phyloP scores from a whole-genome alignment of 768 basidiomycete species.

The Coprinopsis cinerea region DNA sequence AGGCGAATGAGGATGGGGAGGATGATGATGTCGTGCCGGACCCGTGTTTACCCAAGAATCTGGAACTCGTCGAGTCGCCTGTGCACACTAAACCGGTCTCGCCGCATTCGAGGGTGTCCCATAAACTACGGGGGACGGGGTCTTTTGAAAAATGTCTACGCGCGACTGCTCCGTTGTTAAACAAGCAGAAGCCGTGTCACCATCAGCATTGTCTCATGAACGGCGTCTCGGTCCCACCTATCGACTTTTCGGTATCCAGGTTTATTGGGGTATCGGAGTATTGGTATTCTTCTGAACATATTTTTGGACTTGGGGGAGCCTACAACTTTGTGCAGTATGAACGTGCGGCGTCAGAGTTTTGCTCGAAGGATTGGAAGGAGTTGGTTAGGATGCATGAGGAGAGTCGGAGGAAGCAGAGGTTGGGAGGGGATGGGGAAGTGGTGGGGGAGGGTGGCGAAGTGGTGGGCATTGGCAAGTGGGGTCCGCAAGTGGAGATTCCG shows the following conservation, averaged over 20 bases:
- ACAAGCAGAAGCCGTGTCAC: slow-evolving; percentile 78
- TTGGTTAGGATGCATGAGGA: slow-evolving; percentile 67
- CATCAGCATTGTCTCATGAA: slow-evolving; percentile 89
- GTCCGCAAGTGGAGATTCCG: slow-evolving; percentile 68
- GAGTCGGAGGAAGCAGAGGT: slow-evolving; percentile 36
- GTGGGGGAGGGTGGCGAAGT: slow-evolving; percentile 50
- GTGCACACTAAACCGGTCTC: slow-evolving; percentile 35
- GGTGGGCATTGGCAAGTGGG: slow-evolving; percentile 65
- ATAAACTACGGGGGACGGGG: slow-evolving; percentile 77
- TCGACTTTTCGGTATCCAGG: no score
- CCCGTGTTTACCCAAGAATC: slow-evolving; percentile 83
- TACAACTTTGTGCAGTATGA: slow-evolving; percentile 98
- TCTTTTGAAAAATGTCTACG: slow-evolving; percentile 82
- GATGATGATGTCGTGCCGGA: slow-evolving; percentile 51
- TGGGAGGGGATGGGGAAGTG: slow-evolving; percentile 67
- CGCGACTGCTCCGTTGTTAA: slow-evolving; percentile 70
- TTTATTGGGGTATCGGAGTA: slow-evolving; percentile 99
- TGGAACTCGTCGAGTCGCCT: slow-evolving; percentile 56
- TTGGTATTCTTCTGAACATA: slow-evolving; percentile 98
- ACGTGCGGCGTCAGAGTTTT: slow-evolving; percentile 84
- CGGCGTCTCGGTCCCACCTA: slow-evolving; percentile 80
- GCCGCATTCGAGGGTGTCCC: slow-evolving; percentile 43
- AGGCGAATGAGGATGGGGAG: no score
- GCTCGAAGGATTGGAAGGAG: slow-evolving; percentile 69
- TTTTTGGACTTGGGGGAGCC: slow-evolving; percentile 89